Percentiles rank a stretch among this genome's conserved stretches.
phyloP scores from a whole-genome alignment of 495 filamentous ascomycete species.

The Podospora comata region DNA sequence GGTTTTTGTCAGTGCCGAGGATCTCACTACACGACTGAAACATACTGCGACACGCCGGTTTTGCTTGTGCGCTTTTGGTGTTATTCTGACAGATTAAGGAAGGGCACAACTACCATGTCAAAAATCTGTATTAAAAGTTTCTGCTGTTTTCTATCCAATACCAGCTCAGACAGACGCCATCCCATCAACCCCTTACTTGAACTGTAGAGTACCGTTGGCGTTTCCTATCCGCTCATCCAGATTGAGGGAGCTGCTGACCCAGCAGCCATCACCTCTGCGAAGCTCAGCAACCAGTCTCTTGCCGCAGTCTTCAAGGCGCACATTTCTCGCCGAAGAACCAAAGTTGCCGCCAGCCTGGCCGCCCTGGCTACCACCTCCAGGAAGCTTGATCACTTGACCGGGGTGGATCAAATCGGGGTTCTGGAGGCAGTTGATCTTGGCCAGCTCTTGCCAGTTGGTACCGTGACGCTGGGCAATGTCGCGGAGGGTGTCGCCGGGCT shows the following conservation, averaged over 20 bases:
- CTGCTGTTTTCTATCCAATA: not conserved
- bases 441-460: conserved; percentile 32
- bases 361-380: conserved; percentile 27
- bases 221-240: conserved; percentile 46
- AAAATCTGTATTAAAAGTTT: not conserved
- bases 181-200: not conserved
- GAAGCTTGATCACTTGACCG: conserved; percentile 31
- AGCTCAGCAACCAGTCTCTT: conserved; percentile 41
- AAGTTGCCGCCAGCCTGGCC: conserved; percentile 39
- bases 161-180: not conserved
- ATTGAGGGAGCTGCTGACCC: conserved; percentile 34
- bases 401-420: conserved; percentile 41
- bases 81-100: too few species aligned
- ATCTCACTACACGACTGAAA: not conserved
- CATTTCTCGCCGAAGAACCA: conserved; percentile 36
- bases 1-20: too few species aligned
- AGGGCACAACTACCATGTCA: not conserved
- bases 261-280: conserved; percentile 31
- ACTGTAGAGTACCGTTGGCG: conserved; percentile 35
- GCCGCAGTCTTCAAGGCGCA: conserved; percentile 39
- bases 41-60: too few species aligned
- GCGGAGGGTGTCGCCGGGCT: conserved; percentile 37
- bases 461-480: conserved; percentile 28
- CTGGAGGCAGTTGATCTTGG: conserved; percentile 28
- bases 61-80: too few species aligned